Conservation (phyloP, 345 rosid species). For the Cardamine resedifolia region DNA sequence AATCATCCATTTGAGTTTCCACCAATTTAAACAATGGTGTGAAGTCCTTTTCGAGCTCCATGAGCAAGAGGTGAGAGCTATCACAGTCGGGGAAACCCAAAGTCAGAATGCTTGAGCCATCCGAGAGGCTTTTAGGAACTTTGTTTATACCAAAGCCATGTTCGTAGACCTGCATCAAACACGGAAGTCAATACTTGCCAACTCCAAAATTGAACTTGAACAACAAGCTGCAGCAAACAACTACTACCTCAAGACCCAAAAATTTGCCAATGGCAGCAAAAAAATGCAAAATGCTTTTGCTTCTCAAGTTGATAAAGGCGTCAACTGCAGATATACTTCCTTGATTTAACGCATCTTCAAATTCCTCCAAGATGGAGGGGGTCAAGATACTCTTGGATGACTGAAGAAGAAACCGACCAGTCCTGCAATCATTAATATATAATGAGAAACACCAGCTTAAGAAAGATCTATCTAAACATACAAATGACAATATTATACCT, state of each 20-base stretch:
- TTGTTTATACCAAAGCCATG: slow-evolving; percentile 67
- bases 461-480: background rate
- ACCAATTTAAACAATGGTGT: slow-evolving; percentile 80
- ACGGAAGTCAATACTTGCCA: slow-evolving; percentile 2
- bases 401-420: slow-evolving; percentile 81
- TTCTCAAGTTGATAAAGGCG: slow-evolving; percentile 79
- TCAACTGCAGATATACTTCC: slow-evolving; percentile 78
- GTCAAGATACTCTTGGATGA: slow-evolving; percentile 67
- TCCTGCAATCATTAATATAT: slow-evolving; percentile 52
- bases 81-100: slow-evolving; percentile 94
- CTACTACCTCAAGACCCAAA: slow-evolving; percentile 88
- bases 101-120: slow-evolving; percentile 59
- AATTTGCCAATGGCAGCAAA: slow-evolving; percentile 88
- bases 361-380: slow-evolving; percentile 57
- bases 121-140: slow-evolving; percentile 65
- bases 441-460: background rate
- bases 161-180: slow-evolving; percentile 73
- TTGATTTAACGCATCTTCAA: slow-evolving; percentile 92
- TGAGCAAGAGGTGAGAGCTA: slow-evolving; percentile 74
- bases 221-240: background rate
- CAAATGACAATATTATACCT: slow-evolving; percentile 45
- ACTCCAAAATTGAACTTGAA: slow-evolving; percentile 6
- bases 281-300: slow-evolving; percentile 81
- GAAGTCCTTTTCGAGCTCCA: slow-evolving; percentile 93
- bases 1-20: slow-evolving; percentile 59